phyloP scores from a whole-genome alignment of 1,139 yeast species.

The Sugiyamaella paludigena region DNA sequence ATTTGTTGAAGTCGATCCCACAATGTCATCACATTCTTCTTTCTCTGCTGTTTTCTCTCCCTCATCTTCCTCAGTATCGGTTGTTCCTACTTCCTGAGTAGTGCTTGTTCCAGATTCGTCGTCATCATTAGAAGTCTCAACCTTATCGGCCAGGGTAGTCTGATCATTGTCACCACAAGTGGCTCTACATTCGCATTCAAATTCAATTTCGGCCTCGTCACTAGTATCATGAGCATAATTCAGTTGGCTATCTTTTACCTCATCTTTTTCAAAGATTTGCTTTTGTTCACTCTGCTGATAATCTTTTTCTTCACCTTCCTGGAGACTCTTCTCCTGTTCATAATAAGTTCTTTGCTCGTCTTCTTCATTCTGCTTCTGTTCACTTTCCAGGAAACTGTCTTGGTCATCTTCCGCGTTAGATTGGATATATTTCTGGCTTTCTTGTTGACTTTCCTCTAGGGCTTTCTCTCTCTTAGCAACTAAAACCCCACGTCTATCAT shows the following conservation, averaged over 20 bases:
- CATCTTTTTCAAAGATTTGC: background rate
- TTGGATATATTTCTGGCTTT: background rate
- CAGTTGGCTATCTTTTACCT: background rate
- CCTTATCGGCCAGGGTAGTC: background rate
- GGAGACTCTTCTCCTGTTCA: background rate
- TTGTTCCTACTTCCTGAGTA: background rate
- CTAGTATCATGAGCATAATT: background rate
- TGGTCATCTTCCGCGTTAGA: background rate
- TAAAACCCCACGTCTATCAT: background rate
- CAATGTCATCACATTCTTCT: slow-evolving; percentile 1
- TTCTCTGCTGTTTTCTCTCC: slow-evolving; percentile 4
- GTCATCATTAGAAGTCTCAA: background rate
- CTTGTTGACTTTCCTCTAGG: background rate
- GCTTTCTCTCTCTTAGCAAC: background rate
- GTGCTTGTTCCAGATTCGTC: slow-evolving; percentile 1
- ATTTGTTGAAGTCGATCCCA: slow-evolving; percentile 3
- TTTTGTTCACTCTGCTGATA: background rate
- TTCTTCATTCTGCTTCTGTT: background rate
- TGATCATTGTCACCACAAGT: background rate
- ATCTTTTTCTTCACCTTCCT: background rate
- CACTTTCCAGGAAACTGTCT: background rate
- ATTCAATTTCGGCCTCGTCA: background rate
- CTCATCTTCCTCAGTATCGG: slow-evolving; percentile 10
- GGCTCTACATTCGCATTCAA: background rate
- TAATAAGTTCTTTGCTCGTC: too few species aligned